Evolutionary conservation across 331 rosid genomes (phyloP).

Genomic region (Ulmus americana): DNA sequence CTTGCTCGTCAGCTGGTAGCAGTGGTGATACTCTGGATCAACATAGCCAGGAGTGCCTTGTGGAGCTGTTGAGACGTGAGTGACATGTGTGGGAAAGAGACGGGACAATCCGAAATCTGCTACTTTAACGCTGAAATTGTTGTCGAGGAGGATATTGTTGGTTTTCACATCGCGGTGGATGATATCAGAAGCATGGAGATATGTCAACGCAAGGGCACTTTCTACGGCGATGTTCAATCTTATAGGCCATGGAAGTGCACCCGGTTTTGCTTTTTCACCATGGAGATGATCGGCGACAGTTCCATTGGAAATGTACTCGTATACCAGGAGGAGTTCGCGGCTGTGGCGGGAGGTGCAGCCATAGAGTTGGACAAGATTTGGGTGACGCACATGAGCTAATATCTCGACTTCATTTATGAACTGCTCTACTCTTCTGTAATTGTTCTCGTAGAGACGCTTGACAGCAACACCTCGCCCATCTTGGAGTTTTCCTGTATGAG

Average conservation of each 20-base stretch:
- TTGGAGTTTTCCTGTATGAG: slow-evolving; percentile 43
- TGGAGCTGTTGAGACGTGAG: slow-evolving; percentile 81
- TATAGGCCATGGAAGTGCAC: slow-evolving; percentile 45
- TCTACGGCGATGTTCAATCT: slow-evolving; percentile 72
- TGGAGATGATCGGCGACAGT: slow-evolving; percentile 84
- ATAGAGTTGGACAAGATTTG: slow-evolving; percentile 65
- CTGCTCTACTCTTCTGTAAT: slow-evolving; percentile 64
- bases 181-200: slow-evolving; percentile 65
- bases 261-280: slow-evolving; percentile 43
- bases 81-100: slow-evolving; percentile 50
- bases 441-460: slow-evolving; percentile 76
- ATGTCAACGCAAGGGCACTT: slow-evolving; percentile 66
- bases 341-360: slow-evolving; percentile 77
- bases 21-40: slow-evolving; percentile 75
- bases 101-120: slow-evolving; percentile 89
- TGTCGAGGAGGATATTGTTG: slow-evolving; percentile 66
- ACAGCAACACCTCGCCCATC: slow-evolving; percentile 81
- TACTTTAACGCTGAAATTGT: slow-evolving; percentile 55
- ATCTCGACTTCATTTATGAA: slow-evolving; percentile 67
- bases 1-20: slow-evolving; percentile 66
- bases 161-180: slow-evolving; percentile 86
- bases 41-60: slow-evolving; percentile 95
- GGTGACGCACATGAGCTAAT: slow-evolving; percentile 49
- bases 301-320: slow-evolving; percentile 73
- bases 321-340: slow-evolving; percentile 78